Evolutionary conservation across 345 rosid genomes (phyloP).

Genomic region (Gossypioides kirkii): DNA sequence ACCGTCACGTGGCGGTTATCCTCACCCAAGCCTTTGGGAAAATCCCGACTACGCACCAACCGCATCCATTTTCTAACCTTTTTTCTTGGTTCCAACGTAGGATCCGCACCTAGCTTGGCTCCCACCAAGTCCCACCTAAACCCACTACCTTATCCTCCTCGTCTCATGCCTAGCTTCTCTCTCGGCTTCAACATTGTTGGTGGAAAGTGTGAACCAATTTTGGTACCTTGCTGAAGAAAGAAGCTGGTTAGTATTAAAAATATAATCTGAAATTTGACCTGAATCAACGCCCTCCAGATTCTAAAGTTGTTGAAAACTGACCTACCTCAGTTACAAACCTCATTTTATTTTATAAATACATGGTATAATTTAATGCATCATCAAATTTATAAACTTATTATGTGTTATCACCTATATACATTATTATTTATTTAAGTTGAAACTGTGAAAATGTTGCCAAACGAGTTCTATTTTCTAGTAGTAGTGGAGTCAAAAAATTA

Average conservation of each 20-base stretch:
- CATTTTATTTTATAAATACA: no score
- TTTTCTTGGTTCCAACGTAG: neutral
- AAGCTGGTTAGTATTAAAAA: neutral
- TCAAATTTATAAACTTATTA: no score
- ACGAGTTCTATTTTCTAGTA: no score
- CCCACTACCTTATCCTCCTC: neutral
- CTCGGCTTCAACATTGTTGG: neutral
- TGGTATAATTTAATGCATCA: no score
- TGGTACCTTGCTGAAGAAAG: neutral
- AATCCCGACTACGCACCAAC: no score
- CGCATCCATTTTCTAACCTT: no score
- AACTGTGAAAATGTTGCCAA: neutral
- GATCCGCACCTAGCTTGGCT: neutral
- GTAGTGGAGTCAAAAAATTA: no score
- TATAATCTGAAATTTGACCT: neutral
- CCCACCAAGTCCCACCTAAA: neutral
- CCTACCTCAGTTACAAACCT: neutral
- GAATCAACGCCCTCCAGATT: no score
- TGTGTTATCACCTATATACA: no score
- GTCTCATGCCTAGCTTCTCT: neutral
- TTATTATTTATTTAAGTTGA: no score
- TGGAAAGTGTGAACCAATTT: neutral
- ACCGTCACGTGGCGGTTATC: conserved; percentile 9
- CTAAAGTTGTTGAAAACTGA: neutral
- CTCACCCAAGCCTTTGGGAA: neutral